Conservation (phyloP, 2,329 filamentous ascomycete species). For the Colletotrichum sp. region DNA sequence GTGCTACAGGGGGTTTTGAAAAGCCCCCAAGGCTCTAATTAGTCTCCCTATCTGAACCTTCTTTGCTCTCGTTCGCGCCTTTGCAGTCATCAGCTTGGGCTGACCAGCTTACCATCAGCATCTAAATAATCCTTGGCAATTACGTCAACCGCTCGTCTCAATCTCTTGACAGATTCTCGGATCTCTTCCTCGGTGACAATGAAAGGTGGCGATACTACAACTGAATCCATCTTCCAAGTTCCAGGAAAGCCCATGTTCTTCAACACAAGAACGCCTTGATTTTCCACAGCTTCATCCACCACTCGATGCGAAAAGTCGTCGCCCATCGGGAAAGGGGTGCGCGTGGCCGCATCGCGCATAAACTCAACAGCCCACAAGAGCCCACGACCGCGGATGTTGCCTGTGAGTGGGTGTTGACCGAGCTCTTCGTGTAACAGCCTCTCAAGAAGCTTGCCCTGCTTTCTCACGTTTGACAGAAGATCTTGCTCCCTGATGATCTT, state of each 20-base stretch:
- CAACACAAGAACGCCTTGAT: background rate
- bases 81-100: background rate
- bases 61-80: background rate
- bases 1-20: background rate
- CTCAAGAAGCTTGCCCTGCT: background rate
- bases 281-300: background rate
- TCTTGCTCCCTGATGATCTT: background rate
- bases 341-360: background rate
- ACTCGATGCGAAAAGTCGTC: background rate
- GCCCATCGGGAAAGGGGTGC: background rate
- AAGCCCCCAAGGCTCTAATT: background rate
- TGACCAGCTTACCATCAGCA: background rate
- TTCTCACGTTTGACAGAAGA: background rate
- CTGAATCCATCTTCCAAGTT: background rate
- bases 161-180: background rate
- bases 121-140: background rate
- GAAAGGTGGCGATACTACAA: background rate
- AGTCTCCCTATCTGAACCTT: accelerated
- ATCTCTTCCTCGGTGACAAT: background rate
- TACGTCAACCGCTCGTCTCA: background rate
- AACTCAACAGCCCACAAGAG: background rate
- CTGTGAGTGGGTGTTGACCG: background rate
- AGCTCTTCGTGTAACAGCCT: background rate
- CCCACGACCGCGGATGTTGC: background rate
- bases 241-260: background rate